Percentiles rank a stretch among this genome's conserved stretches.
Evolutionary conservation across 768 basidiomycete species (phyloP).

Genomic region (Serendipita sp.): DNA sequence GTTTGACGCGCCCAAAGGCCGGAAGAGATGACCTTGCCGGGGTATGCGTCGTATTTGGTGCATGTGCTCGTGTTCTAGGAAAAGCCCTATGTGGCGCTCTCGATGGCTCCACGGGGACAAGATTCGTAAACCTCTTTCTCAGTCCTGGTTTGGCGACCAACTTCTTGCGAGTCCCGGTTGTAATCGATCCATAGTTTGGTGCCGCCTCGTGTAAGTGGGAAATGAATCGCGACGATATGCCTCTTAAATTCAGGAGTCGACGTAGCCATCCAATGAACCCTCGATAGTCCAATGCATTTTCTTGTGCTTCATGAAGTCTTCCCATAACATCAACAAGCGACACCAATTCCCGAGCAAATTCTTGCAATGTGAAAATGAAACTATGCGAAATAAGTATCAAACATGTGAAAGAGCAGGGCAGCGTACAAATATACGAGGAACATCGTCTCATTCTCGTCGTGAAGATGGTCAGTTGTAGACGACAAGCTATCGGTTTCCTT

Average conservation of each 20-base stretch:
- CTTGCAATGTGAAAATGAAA: conserved; percentile 92
- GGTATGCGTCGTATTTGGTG: conserved; percentile 72
- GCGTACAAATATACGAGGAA: conserved; percentile 87
- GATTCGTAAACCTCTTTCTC: conserved; percentile 9
- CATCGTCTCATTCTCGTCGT: conserved; percentile 59
- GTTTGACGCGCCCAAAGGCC: conserved; percentile 44
- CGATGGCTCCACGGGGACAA: conserved; percentile 27
- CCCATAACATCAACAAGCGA: conserved; percentile 73
- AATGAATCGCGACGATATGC: conserved; percentile 9
- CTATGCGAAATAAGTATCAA: conserved; percentile 23
- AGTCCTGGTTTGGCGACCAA: not conserved
- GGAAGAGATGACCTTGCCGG: conserved; percentile 47
- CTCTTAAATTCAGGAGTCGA: not conserved
- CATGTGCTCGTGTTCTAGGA: conserved; percentile 68
- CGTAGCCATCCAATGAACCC: not conserved
- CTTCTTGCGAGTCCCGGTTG: not conserved
- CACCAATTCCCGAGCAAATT: conserved; percentile 73
- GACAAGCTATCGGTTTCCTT: not conserved
- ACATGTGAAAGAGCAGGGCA: not conserved
- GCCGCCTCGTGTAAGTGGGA: not conserved
- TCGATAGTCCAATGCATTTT: conserved; percentile 29
- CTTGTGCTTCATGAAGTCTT: conserved; percentile 47
- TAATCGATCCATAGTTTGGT: not conserved
- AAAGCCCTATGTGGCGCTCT: conserved; percentile 37
- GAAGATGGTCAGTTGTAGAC: conserved; percentile 12